Base-by-base conservation (phyloP, 352 stramenopile species). In the Phytophthora sojae region DNA sequence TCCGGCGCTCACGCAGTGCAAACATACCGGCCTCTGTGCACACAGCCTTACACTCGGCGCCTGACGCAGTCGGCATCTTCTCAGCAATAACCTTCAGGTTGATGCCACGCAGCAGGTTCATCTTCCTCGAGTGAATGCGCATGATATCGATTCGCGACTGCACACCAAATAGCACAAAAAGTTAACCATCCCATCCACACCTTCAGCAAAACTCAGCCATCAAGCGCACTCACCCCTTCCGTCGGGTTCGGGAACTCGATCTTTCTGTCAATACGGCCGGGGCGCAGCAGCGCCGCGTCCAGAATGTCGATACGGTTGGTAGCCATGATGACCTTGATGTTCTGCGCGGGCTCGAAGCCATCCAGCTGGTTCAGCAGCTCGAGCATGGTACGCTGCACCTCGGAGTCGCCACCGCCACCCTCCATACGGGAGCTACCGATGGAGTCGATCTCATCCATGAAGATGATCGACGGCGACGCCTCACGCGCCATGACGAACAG, bases 401-500 rank as follows among this genome's bases (percentile, higher is more conserved):
- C 98, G 19, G 96, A 99, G 81, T 99, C 98, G 29, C 98, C 98
- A 42, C 91, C 86, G 56, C 97, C 92, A 51, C 92, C 90, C 61
- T 98, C 96, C 73, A 98, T 93, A 49, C 93, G 87, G 23, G 92
- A 97, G 49, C 89, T 95, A 59, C 98, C 98, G 70, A 99, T 99
- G 52, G 95, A 99, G 83, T 99, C 98, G 77, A 99, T 99, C 83
- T 99, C 98, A 77, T 99, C 98, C 98, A 99, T 99, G 69, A 99
- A 99, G 67, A 99, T 99, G 77, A 99, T 99, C 29, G 93, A 99
- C 25, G 98, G 98, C n/a, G 97, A 96, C n/a, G 90, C 88, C 71
- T 98, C 93, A 57, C 91, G 89, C 29, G 98, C 98, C 97, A 99
- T 99, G 39, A 99, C 96, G 78, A 99, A 99, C 6, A 99, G 87